Conservation (phyloP, 345 rosid species). For the Salix udensis region DNA sequence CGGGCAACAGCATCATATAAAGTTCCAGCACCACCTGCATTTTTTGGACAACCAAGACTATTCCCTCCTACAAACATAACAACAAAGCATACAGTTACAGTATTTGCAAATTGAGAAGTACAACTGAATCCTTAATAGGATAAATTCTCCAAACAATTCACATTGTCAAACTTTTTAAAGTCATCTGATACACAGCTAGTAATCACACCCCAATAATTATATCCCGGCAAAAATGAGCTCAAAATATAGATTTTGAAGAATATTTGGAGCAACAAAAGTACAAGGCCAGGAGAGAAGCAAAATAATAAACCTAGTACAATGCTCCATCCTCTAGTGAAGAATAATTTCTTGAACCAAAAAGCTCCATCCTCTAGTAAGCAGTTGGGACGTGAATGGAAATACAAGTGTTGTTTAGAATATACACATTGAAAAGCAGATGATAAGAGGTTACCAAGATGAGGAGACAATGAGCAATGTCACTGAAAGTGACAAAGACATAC, state of each 20-base stretch:
- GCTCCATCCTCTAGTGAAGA: not conserved
- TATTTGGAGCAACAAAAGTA: not conserved
- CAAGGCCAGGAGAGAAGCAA: not conserved
- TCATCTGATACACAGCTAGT: not conserved
- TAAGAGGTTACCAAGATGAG: no score
- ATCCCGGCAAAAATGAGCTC: not conserved
- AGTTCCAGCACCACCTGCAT: constrained; percentile 98
- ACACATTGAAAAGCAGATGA: not conserved
- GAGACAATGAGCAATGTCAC: no score
- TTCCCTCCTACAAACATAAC: constrained; percentile 62
- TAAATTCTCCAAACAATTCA: not conserved
- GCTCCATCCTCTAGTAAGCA: not conserved
- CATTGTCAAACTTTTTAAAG: not conserved
- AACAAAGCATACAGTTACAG: not conserved
- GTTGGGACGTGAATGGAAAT: not conserved
- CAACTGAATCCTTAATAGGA: not conserved
- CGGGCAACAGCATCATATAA: constrained; percentile 94
- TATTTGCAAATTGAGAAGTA: not conserved
- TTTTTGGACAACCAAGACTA: constrained; percentile 72
- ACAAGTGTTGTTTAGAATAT: not conserved
- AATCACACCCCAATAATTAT: not conserved
- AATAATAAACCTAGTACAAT: not conserved
- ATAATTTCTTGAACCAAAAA: not conserved
- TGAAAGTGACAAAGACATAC: no score
- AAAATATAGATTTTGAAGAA: not conserved